Evolutionary conservation across 345 rosid species (phyloP).

Genomic region (Clausena lansium): DNA sequence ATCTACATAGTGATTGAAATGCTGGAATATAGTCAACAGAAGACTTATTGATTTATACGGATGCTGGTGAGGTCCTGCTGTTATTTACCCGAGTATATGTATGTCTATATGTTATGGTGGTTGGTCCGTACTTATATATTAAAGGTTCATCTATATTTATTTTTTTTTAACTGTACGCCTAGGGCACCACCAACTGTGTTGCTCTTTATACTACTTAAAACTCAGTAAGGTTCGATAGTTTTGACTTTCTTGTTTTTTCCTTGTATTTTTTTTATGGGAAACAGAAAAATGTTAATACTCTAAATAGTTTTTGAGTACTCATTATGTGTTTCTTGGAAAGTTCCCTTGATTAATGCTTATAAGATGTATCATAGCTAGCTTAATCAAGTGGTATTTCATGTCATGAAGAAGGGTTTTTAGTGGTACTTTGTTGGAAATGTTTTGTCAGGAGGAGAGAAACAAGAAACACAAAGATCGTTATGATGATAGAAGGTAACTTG

Average conservation of each 20-base stretch:
- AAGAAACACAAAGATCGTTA: constrained; percentile 58
- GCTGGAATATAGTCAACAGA: not conserved
- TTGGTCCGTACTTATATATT: not conserved
- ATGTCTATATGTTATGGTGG: not conserved
- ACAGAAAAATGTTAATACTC: not conserved
- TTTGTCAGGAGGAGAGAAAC: constrained; percentile 78
- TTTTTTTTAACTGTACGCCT: not conserved
- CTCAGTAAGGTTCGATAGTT: not conserved
- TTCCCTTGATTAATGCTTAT: not conserved
- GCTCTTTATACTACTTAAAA: not conserved
- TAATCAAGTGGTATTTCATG: constrained; percentile 11
- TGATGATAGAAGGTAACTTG: constrained; percentile 50
- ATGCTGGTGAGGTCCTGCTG: not conserved
- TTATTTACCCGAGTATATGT: not conserved
- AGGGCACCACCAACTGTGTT: not conserved
- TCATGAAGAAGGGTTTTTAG: constrained; percentile 21
- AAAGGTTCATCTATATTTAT: not conserved
- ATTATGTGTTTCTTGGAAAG: not conserved
- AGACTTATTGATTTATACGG: not conserved
- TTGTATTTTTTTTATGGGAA: not conserved
- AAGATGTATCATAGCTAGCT: not conserved
- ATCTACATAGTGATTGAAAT: not conserved
- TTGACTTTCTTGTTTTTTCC: not conserved
- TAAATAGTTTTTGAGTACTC: constrained; percentile 5
- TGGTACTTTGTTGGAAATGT: constrained; percentile 26